Evolutionary conservation across 2,329 filamentous ascomycete genomes (phyloP).

Genomic region (Colletotrichum gigasporum): DNA sequence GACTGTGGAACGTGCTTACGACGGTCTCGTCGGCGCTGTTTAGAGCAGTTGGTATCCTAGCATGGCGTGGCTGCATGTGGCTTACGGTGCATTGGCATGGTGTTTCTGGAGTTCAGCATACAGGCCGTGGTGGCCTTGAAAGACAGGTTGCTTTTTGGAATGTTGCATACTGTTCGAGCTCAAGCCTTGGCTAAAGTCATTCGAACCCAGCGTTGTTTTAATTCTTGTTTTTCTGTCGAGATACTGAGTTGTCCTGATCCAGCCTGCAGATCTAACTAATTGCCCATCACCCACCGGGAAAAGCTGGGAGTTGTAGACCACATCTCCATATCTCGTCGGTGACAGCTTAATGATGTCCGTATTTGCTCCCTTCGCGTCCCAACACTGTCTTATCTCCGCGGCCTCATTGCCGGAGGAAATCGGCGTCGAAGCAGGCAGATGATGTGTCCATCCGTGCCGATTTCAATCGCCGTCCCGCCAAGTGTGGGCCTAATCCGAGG

Average conservation of each 20-base stretch:
- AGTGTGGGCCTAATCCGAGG: background rate
- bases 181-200: too few relatives aligned
- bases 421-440: too few relatives aligned
- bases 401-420: too few relatives aligned
- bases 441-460: background rate
- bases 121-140: slow-evolving; percentile 5
- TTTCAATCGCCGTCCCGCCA: background rate
- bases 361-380: too few relatives aligned
- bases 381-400: too few relatives aligned
- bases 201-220: background rate
- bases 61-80: slow-evolving; percentile 15
- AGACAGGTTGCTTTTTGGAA: slow-evolving; percentile 4
- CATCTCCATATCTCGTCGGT: too few relatives aligned
- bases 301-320: too few relatives aligned
- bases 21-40: slow-evolving; percentile 49
- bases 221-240: too few relatives aligned
- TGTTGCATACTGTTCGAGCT: slow-evolving; percentile 11
- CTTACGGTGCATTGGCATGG: slow-evolving; percentile 26
- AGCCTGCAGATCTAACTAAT: too few relatives aligned
- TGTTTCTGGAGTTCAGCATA: slow-evolving; percentile 29
- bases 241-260: too few relatives aligned
- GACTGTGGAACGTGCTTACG: slow-evolving; percentile 65
- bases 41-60: slow-evolving; percentile 8
- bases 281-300: too few relatives aligned
- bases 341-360: too few relatives aligned